A percentile compares a stretch with the other conserved stretches of the same genome.
Conservation (phyloP, 805 yeast species). For the Yamadazyma tumulicola region DNA sequence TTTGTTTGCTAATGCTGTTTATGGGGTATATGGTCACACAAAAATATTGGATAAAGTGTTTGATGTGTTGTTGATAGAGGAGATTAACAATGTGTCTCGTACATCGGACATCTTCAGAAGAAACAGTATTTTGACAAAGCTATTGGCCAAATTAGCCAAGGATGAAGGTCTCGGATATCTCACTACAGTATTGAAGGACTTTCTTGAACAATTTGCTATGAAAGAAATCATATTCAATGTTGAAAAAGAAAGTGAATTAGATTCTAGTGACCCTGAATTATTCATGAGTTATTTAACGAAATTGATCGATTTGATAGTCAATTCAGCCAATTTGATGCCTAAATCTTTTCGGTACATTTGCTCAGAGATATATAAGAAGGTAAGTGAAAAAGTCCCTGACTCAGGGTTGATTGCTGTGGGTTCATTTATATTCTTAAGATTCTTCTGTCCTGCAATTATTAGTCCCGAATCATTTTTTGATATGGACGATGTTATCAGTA, state of each 20-base stretch:
- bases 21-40: constrained; percentile 48
- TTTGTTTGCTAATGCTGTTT: constrained; percentile 61
- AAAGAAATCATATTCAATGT: constrained; percentile 58
- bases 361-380: constrained; percentile 55
- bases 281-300: constrained; percentile 56
- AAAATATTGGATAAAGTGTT: constrained; percentile 44
- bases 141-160: constrained; percentile 68
- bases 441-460: constrained; percentile 87
- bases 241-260: constrained; percentile 39
- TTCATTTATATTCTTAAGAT: constrained; percentile 79
- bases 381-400: constrained; percentile 59
- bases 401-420: constrained; percentile 69
- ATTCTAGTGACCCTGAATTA: constrained; percentile 26
- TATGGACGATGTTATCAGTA: constrained; percentile 21
- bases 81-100: constrained; percentile 56
- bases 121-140: constrained; percentile 77
- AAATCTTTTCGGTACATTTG: constrained; percentile 70
- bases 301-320: constrained; percentile 57
- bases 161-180: constrained; percentile 63
- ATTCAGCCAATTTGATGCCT: constrained; percentile 60
- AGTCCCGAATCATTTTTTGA: constrained; percentile 66
- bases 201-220: constrained; percentile 49
- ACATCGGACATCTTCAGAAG: constrained; percentile 74
- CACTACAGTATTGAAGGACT: constrained; percentile 48
- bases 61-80: constrained; percentile 53